phyloP scores from a whole-genome alignment of 2,329 filamentous ascomycete species.

The Shiraia sp. region DNA sequence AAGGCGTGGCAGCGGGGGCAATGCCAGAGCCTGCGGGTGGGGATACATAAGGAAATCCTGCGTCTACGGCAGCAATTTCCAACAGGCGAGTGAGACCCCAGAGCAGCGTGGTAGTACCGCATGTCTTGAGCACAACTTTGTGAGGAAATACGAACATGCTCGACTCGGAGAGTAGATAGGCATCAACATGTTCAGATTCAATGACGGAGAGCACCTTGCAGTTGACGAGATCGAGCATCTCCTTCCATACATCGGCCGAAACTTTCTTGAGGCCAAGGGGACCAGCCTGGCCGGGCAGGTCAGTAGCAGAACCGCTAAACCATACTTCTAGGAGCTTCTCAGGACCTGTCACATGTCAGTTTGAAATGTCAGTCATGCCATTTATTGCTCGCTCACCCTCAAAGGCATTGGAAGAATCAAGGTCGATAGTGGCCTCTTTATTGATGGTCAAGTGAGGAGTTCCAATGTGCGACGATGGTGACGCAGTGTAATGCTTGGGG shows the following conservation, averaged over 20 bases:
- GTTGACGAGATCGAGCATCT: slow-evolving; percentile 96
- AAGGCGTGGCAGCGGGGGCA: slow-evolving; percentile 79
- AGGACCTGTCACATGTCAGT: slow-evolving; percentile 62
- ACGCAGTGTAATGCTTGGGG: slow-evolving; percentile 79
- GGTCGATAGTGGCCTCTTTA: slow-evolving; percentile 86
- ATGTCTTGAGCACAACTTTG: slow-evolving; percentile 98
- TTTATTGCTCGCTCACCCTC: slow-evolving; percentile 65
- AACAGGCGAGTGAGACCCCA: slow-evolving; percentile 87
- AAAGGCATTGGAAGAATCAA: slow-evolving; percentile 95
- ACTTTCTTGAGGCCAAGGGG: slow-evolving; percentile 85
- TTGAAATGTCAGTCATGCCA: neutral
- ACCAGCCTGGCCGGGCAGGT: slow-evolving; percentile 70
- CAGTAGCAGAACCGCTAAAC: slow-evolving; percentile 81
- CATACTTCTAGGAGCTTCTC: slow-evolving; percentile 99
- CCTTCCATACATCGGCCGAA: slow-evolving; percentile 82
- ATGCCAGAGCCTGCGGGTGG: slow-evolving; percentile 68
- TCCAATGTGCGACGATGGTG: slow-evolving; percentile 73
- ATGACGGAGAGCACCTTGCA: slow-evolving; percentile 97
- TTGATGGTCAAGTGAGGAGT: slow-evolving; percentile 96
- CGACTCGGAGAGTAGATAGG: slow-evolving; percentile 95
- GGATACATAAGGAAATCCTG: slow-evolving; percentile 84
- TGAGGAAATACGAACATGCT: slow-evolving; percentile 99
- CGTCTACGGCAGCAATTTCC: slow-evolving; percentile 84
- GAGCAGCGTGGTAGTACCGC: slow-evolving; percentile 92
- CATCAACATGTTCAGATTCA: slow-evolving; percentile 90